These are phyloP conservation scores for Lactarius pseudohatsudake DNA, from an alignment of 768 basidiomycete species.

Conservation along the genomic window DNA sequence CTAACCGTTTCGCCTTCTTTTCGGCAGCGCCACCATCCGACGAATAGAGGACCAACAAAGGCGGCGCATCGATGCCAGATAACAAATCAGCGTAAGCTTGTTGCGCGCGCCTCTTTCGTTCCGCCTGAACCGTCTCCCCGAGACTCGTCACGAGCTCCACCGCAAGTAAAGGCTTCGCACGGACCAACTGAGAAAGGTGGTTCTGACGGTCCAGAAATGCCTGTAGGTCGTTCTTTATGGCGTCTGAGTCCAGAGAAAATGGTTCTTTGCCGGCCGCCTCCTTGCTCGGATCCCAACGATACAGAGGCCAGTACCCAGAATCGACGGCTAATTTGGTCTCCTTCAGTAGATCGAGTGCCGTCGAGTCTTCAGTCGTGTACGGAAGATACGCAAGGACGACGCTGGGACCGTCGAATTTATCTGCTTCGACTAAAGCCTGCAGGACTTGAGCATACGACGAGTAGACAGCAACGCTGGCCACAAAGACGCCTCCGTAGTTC, in stretches of 20 bases:
- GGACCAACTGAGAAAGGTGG: conserved; percentile 91
- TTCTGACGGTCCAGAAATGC: conserved; percentile 96
- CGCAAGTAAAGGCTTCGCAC: conserved; percentile 76
- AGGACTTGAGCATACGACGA: conserved; percentile 94
- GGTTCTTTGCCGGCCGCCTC: conserved; percentile 74
- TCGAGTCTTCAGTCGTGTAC: conserved; percentile 70
- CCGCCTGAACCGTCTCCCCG: conserved; percentile 82
- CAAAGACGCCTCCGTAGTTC: conserved; percentile 97
- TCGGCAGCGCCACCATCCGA: conserved; percentile 96
- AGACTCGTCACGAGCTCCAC: conserved; percentile 79
- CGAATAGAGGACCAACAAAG: conserved; percentile 86
- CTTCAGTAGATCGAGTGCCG: conserved; percentile 89
- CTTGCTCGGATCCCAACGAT: conserved; percentile 94
- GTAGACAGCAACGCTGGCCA: conserved; percentile 93
- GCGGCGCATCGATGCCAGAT: conserved; percentile 82
- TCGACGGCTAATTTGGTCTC: conserved; percentile 97
- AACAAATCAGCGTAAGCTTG: conserved; percentile 84
- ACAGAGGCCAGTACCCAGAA: conserved; percentile 96
- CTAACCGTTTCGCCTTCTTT: conserved; percentile 89
- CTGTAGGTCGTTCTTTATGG: conserved; percentile 90
- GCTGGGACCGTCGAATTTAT: conserved; percentile 84
- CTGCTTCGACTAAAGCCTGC: conserved; percentile 89
- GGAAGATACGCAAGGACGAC: conserved; percentile 95
- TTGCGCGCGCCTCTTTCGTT: conserved; percentile 76
- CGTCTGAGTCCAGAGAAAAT: conserved; percentile 90